These are phyloP conservation scores for Citrus reticulata DNA, from an alignment of 345 rosid genomes.

Conservation along the genomic window DNA sequence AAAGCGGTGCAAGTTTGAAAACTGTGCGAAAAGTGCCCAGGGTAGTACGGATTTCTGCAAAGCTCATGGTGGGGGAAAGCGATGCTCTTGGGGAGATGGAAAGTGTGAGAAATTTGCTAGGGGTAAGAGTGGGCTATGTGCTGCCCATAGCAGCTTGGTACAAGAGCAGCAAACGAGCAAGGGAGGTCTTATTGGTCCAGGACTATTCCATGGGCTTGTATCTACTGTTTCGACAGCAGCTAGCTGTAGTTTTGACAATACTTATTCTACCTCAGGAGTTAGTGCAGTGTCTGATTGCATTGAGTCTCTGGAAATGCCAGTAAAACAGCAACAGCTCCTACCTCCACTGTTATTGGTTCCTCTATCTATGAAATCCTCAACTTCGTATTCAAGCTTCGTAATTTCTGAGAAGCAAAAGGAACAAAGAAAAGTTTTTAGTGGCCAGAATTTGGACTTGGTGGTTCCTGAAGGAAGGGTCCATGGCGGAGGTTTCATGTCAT, in stretches of 20 bases:
- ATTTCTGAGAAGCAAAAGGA: slow-evolving; percentile 39
- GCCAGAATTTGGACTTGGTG: slow-evolving; percentile 29
- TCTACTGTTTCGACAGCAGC: slow-evolving; percentile 49
- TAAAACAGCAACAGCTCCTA: slow-evolving; percentile 59
- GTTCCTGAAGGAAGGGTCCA: slow-evolving; percentile 98
- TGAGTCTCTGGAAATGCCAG: slow-evolving; percentile 52
- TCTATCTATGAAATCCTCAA: slow-evolving; percentile 68
- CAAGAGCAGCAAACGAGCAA: slow-evolving; percentile 43
- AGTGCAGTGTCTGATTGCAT: slow-evolving; percentile 59
- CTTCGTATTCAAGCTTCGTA: slow-evolving; percentile 33
- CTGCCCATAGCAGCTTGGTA: slow-evolving; percentile 78
- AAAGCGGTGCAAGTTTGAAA: slow-evolving; percentile 60
- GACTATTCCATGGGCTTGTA: slow-evolving; percentile 89
- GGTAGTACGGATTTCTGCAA: slow-evolving; percentile 96
- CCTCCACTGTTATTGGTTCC: slow-evolving; percentile 92
- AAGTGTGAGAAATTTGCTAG: slow-evolving; percentile 94
- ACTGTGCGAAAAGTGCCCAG: slow-evolving; percentile 94
- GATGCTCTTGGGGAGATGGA: slow-evolving; percentile 73
- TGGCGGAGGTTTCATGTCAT: slow-evolving; percentile 88
- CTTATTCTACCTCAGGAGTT: slow-evolving; percentile 51
- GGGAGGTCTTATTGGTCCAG: slow-evolving; percentile 64
- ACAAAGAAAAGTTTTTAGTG: slow-evolving; percentile 19
- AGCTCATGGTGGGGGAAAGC: slow-evolving; percentile 95
- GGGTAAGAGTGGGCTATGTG: slow-evolving; percentile 92
- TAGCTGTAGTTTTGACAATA: slow-evolving; percentile 50